Evolutionary conservation across 495 filamentous ascomycete species (phyloP).

Genomic region (Penicillium ucsense): DNA sequence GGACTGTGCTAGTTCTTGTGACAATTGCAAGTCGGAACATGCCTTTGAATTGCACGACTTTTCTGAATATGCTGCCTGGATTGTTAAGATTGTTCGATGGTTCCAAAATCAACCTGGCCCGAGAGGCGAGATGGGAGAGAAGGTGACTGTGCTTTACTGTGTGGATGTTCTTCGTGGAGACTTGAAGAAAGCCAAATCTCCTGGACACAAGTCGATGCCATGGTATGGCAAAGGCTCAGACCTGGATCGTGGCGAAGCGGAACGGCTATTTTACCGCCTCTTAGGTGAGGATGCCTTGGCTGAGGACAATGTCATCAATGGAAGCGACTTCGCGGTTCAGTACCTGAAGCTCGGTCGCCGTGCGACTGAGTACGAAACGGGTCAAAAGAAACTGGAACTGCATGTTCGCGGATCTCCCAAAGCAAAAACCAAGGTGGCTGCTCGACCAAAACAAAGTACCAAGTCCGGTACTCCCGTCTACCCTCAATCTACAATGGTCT

Average conservation of each 20-base stretch:
- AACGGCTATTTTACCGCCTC: constrained; percentile 55
- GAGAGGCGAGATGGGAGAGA: constrained; percentile 7
- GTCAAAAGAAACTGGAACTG: constrained; percentile 45
- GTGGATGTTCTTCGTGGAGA: constrained; percentile 53
- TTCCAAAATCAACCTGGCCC: constrained; percentile 34
- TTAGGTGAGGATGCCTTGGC: constrained; percentile 50
- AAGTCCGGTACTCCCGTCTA: constrained; percentile 14
- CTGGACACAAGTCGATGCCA: constrained; percentile 36
- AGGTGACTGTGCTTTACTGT: constrained; percentile 45
- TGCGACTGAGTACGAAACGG: constrained; percentile 39
- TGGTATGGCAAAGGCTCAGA: constrained; percentile 46
- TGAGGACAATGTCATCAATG: constrained; percentile 51
- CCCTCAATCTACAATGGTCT: constrained; percentile 72
- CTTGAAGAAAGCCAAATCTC: constrained; percentile 38
- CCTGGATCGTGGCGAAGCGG: constrained; percentile 49
- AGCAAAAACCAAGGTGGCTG: constrained; percentile 27
- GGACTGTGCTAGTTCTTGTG: constrained; percentile 66
- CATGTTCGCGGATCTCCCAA: constrained; percentile 48
- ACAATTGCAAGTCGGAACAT: constrained; percentile 69
- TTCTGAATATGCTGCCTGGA: constrained; percentile 59
- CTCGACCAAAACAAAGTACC: constrained; percentile 9
- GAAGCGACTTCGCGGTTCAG: constrained; percentile 47
- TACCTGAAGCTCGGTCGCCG: constrained; percentile 51
- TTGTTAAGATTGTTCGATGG: constrained; percentile 54
- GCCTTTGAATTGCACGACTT: constrained; percentile 65